Conservation (phyloP, 352 stramenopile genomes). For the Elongisporangium prolatum region DNA sequence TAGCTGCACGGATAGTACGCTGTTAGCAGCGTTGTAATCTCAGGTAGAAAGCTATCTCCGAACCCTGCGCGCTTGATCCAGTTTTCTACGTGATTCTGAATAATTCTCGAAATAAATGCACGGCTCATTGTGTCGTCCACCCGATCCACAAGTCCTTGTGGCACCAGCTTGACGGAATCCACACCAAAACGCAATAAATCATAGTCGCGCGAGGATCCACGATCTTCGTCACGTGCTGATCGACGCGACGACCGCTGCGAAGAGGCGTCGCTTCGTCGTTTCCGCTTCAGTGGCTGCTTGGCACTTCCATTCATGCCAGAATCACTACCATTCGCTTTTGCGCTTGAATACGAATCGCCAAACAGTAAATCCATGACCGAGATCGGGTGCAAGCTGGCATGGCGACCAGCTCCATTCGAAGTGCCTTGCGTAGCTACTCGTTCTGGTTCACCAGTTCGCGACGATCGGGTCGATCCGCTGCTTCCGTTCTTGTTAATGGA, state of each 20-base stretch:
- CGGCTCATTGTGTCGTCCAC: constrained; percentile 62
- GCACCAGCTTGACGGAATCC: constrained; percentile 69
- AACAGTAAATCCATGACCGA: not conserved
- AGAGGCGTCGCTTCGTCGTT: constrained; percentile 19
- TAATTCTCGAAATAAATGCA: constrained; percentile 38
- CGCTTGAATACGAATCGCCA: not conserved
- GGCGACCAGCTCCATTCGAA: not conserved
- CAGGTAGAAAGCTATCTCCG: constrained; percentile 56
- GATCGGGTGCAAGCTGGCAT: not conserved
- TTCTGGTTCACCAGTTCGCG: not conserved
- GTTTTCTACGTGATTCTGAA: constrained; percentile 63
- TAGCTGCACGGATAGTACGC: constrained; percentile 83
- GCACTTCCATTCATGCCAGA: not conserved
- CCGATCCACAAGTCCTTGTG: constrained; percentile 79
- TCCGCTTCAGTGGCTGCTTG: constrained; percentile 40
- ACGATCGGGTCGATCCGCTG: not conserved
- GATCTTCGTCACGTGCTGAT: constrained; percentile 13
- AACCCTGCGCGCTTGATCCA: constrained; percentile 70
- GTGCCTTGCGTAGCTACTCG: not conserved
- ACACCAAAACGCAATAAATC: constrained; percentile 69
- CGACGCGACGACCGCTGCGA: not conserved
- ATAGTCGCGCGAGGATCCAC: constrained; percentile 18
- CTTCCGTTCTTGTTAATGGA: not conserved
- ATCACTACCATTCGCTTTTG: not conserved
- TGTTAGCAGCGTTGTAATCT: constrained; percentile 64